A percentile compares a stretch with the other conserved stretches of the same genome.
phyloP scores from a whole-genome alignment of 2,329 filamentous ascomycete genomes.

The Capronia coronata region DNA sequence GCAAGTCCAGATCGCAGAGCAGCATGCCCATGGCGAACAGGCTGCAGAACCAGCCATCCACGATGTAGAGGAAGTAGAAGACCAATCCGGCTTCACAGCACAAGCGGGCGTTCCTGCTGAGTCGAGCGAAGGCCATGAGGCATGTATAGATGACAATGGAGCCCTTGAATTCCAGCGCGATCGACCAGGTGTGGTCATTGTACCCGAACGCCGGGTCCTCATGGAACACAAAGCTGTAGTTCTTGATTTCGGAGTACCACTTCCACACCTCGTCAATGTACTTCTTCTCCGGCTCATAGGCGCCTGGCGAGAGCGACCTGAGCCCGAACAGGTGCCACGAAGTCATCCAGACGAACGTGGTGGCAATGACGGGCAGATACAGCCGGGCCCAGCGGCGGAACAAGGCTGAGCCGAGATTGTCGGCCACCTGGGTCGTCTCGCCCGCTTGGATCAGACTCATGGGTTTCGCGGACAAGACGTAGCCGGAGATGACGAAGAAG shows the following conservation, averaged over 20 bases:
- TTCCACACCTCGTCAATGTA: conserved; percentile 48
- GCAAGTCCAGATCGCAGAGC: conserved; percentile 55
- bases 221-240: conserved; percentile 62
- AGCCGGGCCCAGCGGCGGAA: conserved; percentile 41
- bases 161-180: conserved; percentile 58
- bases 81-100: conserved; percentile 49
- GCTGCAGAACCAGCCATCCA: conserved; percentile 58
- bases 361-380: conserved; percentile 39
- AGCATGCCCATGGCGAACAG: conserved; percentile 58
- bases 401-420: conserved; percentile 44
- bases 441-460: conserved; percentile 39
- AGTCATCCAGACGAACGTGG: conserved; percentile 44
- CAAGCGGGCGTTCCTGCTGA: conserved; percentile 50
- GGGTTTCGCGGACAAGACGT: conserved; percentile 41
- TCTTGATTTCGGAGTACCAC: conserved; percentile 55
- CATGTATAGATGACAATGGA: conserved; percentile 58
- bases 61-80: conserved; percentile 61
- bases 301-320: conserved; percentile 35
- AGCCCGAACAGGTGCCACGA: conserved; percentile 50
- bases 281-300: conserved; percentile 32
- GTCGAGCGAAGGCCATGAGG: conserved; percentile 52
- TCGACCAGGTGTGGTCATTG: conserved; percentile 58
- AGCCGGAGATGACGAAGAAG: conserved; percentile 46
- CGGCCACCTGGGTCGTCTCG: conserved; percentile 40
- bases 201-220: conserved; percentile 53